Evolutionary conservation across 139 green algal genomes (phyloP), one percentile per base, ranked within the genome.

Genomic region (Picochlorum sp.): DNA sequence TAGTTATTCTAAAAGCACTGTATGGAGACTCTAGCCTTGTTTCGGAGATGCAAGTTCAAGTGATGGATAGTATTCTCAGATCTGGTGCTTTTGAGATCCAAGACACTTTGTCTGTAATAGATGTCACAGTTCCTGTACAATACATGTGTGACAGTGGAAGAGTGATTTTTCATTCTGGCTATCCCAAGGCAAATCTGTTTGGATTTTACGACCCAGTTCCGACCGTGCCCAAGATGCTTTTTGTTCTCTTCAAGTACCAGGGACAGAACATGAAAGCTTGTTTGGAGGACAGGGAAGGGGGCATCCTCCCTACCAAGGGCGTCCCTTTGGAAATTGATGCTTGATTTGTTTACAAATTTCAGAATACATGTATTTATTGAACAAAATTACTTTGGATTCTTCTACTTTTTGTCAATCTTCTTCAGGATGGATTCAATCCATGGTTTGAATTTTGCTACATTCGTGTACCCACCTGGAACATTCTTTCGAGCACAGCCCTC

Each of bases 131-230:
- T 6, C 73, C 77, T 3, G 37, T 77, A 23, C 77, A 77, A 37
- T 84, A 79, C 23, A 61, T 85, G 58, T 56, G 70, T 14, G 49
- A 75, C 1, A 26, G 63, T 49, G 20, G 74, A 28, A 44, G 68
- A 3, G 55, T 66, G 1, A 64, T 57, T 18, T 57, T 66, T 13
- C 60, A 66, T 21, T 6, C 52, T 63, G 77, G 77, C 4, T 71
- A 82, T n/a, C 56, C 71, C 7, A 83, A 81, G 63, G 59, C 44
- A 21, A 74, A 74, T 6, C 56, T 86, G 57, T 71, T 86, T 62
- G 80, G 80, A 49, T 86, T 86, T 30, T 83, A 67, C 54, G 78
- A 86, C 50, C 58, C 67, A 2, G 64, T 65, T 5, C 80, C 74
- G 4, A 56, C 38, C 26, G 38, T 62, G 3, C 13, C 52, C 37